Evolutionary conservation across 148 eudicot genomes (phyloP).

Genomic region (Rhododendron simsii): DNA sequence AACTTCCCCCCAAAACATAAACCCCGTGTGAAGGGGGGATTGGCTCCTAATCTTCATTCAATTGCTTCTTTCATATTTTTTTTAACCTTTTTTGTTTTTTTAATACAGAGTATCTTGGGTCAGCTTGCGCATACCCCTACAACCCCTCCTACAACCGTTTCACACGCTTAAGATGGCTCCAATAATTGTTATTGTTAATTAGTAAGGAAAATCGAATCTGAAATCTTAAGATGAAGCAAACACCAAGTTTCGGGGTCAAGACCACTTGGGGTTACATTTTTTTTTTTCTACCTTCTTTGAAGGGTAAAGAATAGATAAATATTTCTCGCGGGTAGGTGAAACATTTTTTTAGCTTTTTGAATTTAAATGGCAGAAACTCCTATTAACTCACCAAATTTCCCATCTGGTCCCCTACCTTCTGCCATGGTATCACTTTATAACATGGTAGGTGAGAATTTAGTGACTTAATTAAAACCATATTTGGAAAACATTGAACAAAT

Average conservation of each 20-base stretch:
- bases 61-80: background rate
- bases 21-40: background rate
- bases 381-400: background rate
- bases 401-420: background rate
- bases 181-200: too few relatives aligned
- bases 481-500: background rate
- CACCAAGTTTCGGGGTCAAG: too few relatives aligned
- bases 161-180: too few relatives aligned
- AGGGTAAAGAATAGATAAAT: background rate
- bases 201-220: too few relatives aligned
- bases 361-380: background rate
- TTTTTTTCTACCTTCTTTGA: background rate
- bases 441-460: slow-evolving; percentile 6
- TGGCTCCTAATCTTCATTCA: background rate
- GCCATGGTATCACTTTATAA: background rate
- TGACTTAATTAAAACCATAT: background rate
- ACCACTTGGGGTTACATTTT: too few relatives aligned
- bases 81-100: too few relatives aligned
- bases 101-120: too few relatives aligned
- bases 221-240: too few relatives aligned
- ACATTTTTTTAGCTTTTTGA: background rate
- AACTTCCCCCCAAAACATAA: background rate
- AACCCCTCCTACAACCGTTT: too few relatives aligned
- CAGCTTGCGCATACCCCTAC: too few relatives aligned
- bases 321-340: background rate